Base-by-base conservation (phyloP, 345 rosid species). In the Citrus australasica region DNA sequence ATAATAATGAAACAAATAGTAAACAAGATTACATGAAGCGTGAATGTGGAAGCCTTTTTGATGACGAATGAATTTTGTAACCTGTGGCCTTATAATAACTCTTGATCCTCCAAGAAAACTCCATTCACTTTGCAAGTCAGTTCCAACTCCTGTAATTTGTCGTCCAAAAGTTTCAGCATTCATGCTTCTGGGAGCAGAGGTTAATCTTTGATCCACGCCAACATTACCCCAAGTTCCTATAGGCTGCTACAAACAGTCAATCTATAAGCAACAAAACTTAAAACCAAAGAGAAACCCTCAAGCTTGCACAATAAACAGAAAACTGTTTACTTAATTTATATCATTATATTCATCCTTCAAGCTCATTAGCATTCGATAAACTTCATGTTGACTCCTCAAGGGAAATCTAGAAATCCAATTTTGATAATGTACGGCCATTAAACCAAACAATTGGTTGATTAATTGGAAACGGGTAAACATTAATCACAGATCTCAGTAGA, bases 1-100 rank as follows among this genome's bases (percentile, higher is more conserved):
- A 8, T 24, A 59, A 58, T 11, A 73, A 33, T 22, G 11, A 32
- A 59, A 30, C 21, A 19, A 59, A 38, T 16, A 27, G 60, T 33
- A 74, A 76, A 70, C n/a, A 27, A 70, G 68, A 80, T 87, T 90
- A 93, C 98, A 95, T 83, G 98, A 93, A 85, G 98, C 95, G 62
- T 79, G 85, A 67, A 90, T 79, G 72, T 79, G 24, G 1, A 82
- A 69, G 80, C 73, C 25, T 76, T 85, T 93, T 71, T 59, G 86
- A 77, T 19, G 63, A 73, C 13, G 64, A 37, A 42, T 6, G 24
- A 74, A 67, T 30, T 78, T 77, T 25, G 87, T 61, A 76, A 77
- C 27, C 68, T 73, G 80, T 21, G 87, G 88, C 61, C 73, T 78
- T 27, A 58, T 48, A 25, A 76, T 48, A 71, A 89, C 62, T 82